phyloP scores from a whole-genome alignment of 1,284 basidiomycete species.

The Cerrena zonata region DNA sequence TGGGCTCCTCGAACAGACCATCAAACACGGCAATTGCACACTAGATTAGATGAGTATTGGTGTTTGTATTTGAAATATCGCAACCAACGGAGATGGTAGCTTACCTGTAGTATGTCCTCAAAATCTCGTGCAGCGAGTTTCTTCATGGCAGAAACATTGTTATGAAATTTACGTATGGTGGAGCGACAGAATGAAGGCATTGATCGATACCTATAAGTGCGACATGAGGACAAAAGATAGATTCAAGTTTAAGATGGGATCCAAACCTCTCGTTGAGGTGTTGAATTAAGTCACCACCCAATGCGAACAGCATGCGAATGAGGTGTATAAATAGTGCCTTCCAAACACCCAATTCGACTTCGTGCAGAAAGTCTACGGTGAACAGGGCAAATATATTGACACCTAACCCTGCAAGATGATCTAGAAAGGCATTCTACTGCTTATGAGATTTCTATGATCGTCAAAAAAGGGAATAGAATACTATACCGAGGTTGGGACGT shows the following conservation, averaged over 20 bases:
- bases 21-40: constrained; percentile 31
- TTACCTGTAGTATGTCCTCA: constrained; percentile 7
- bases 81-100: neutral
- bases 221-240: too few species aligned
- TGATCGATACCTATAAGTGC: constrained; percentile 2
- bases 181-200: constrained; percentile 1
- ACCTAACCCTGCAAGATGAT: neutral
- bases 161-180: constrained; percentile 21
- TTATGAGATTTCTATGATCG: neutral
- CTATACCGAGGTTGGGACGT: neutral
- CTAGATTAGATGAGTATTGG: constrained; percentile 13
- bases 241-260: neutral
- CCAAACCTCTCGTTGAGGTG: neutral
- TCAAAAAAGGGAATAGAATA: neutral
- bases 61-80: neutral
- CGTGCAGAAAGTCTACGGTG: constrained; percentile 23
- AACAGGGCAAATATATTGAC: constrained; percentile 18
- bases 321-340: constrained; percentile 22
- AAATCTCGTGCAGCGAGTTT: constrained; percentile 21
- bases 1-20: constrained; percentile 26
- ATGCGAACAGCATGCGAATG: constrained; percentile 19
- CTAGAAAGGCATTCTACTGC: constrained; percentile 37
- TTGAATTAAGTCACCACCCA: constrained; percentile 3
- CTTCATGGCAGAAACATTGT: constrained; percentile 24
- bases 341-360: constrained; percentile 25